Evolutionary conservation across 163 green algal species (phyloP), one percentile per base, ranked within the genome.

Genomic region (Scenedesmus sp.): DNA sequence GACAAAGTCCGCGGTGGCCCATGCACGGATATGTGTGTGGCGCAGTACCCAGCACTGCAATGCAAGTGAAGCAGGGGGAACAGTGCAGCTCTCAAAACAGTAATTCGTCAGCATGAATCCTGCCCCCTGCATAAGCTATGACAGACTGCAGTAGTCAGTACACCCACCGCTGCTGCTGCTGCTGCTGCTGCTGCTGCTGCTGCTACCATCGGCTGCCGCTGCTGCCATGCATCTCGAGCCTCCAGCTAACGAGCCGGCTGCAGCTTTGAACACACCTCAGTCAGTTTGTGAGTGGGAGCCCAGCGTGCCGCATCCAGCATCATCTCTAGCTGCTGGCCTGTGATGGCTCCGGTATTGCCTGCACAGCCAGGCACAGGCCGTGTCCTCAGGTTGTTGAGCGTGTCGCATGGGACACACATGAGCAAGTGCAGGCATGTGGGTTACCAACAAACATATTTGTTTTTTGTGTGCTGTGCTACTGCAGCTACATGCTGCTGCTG

Each of bases 241-340:
- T 26, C 30, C 10, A 12, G 24, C 12, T 81, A 24, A n/a, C 88
- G 83, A 7, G 83, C 51, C 33, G 96, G 87, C 33, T 96, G 91
- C 37, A 6, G 22, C n/a, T 33, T n/a, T 33, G 1, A 70, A 95
- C 93, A 85, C 94, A 96, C 42, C 90, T 97, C 93, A 18, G 94
- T 97, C 33, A 91, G 91, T 37, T 95, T 94, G 89, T 96, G 95
- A 18, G 94, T 96, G 30, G 95, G 95, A 2, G 95, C 95, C 95
- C 95, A 97, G 49, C 95, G 94, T 44, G 93, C 94, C 3, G 94
- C 94, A 43, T 96, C 92, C 5, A 96, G 73, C 40, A 96, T 92
- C n/a, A 49, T 15, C 44, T 95, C 92, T 1, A 96, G 91, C 85
- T 76, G 70, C 46, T 87, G 30, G 30, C 44, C 22, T 15, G 49